Percentiles rank a stretch among this genome's conserved stretches.
phyloP scores from a whole-genome alignment of 2,329 filamentous ascomycete species.

The Neonectria magnoliae region DNA sequence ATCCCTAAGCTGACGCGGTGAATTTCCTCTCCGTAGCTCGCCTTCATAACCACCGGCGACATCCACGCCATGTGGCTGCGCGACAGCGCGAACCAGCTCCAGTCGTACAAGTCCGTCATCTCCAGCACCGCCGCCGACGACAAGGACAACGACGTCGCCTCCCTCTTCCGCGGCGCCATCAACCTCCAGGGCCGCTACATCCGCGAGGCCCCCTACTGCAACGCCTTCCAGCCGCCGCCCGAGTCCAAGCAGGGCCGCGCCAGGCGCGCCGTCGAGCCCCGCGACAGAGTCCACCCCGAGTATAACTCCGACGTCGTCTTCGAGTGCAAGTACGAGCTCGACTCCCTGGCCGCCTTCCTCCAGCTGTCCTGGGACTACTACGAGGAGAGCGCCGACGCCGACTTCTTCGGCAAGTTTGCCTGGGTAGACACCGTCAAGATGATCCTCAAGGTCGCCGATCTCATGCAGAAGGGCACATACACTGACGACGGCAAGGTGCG shows the following conservation, averaged over 20 bases:
- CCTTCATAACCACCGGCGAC: conserved; percentile 85
- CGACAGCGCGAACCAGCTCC: conserved; percentile 84
- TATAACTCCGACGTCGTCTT: conserved; percentile 79
- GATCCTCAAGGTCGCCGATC: conserved; percentile 73
- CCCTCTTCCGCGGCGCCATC: conserved; percentile 77
- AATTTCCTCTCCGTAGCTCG: conserved; percentile 59
- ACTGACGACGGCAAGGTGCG: conserved; percentile 65
- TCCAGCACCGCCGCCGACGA: conserved; percentile 57
- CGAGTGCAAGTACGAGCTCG: conserved; percentile 96
- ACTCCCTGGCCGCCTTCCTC: conserved; percentile 88
- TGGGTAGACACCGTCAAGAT: conserved; percentile 80
- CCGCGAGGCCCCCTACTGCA: conserved; percentile 81
- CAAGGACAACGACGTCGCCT: conserved; percentile 66
- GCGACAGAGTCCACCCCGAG: conserved; percentile 70
- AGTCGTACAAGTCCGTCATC: conserved; percentile 75
- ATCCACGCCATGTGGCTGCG: conserved; percentile 95
- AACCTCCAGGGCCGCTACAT: conserved; percentile 81
- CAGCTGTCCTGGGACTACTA: conserved; percentile 84
- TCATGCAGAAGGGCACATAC: conserved; percentile 81
- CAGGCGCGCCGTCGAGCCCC: conserved; percentile 36
- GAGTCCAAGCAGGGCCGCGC: conserved; percentile 62
- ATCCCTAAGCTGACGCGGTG: background rate
- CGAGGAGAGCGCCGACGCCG: conserved; percentile 74
- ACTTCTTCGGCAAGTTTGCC: conserved; percentile 76
- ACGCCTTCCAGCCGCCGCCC: conserved; percentile 89